These are phyloP conservation scores for Papiliotrema terrestris DNA, from an alignment of 1,284 basidiomycete genomes.

Conservation along the genomic window DNA sequence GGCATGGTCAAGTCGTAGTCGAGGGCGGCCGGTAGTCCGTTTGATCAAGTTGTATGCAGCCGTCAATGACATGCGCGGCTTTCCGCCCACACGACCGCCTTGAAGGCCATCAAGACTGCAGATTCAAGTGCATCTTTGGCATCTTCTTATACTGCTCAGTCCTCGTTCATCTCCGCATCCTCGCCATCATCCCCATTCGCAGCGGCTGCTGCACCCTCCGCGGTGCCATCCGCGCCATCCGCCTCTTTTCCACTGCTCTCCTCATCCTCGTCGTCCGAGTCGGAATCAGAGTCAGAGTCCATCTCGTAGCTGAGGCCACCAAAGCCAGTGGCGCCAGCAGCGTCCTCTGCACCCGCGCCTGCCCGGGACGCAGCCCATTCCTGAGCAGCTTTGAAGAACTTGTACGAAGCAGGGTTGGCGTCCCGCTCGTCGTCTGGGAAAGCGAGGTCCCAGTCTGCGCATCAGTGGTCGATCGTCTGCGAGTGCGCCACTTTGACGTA, in stretches of 20 bases:
- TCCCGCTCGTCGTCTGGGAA: slow-evolving; percentile 93
- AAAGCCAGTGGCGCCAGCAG: slow-evolving; percentile 9
- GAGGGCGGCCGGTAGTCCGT: not conserved
- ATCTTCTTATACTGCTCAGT: not conserved
- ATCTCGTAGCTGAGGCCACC: slow-evolving; percentile 40
- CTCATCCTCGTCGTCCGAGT: slow-evolving; percentile 32
- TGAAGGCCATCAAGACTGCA: no score
- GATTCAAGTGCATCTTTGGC: no score
- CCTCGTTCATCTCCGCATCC: slow-evolving; percentile 13
- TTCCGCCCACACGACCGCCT: not conserved
- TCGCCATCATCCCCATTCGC: not conserved
- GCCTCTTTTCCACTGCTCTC: slow-evolving; percentile 15
- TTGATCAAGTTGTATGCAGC: not conserved
- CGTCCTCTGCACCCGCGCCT: slow-evolving; percentile 16
- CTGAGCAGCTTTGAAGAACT: slow-evolving; percentile 88
- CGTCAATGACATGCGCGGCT: not conserved
- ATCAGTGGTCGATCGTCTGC: not conserved
- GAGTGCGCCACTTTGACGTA: slow-evolving; percentile 45
- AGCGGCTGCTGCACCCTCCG: slow-evolving; percentile 4
- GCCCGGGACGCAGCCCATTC: slow-evolving; percentile 61
- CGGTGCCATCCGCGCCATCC: slow-evolving; percentile 8
- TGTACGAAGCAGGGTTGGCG: slow-evolving; percentile 85
- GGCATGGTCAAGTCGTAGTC: slow-evolving; percentile 16
- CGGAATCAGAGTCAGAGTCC: slow-evolving; percentile 18
- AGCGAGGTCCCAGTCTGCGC: slow-evolving; percentile 82